A percentile compares a stretch with the other conserved stretches of the same genome.
These are phyloP conservation scores for Chrysanthemum makinoi DNA, from an alignment of 129 eudicot genomes.

Conservation along the genomic window DNA sequence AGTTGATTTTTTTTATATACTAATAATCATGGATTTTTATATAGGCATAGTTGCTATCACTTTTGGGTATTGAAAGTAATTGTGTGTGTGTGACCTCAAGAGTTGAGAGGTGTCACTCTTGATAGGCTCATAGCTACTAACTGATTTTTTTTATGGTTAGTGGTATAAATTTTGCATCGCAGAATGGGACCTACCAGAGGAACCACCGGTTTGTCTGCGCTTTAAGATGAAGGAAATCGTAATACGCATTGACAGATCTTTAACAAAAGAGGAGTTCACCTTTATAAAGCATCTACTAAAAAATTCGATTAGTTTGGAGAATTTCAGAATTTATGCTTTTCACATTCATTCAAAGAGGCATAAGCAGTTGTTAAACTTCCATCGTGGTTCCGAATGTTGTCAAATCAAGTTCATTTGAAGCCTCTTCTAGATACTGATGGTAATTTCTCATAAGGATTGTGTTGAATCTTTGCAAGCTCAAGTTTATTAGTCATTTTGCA, in stretches of 20 bases:
- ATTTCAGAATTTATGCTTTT: slow-evolving; percentile 2
- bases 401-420: slow-evolving; percentile 23
- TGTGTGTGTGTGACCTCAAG: no score
- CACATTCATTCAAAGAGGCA: not conserved
- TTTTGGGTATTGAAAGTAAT: no score
- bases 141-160: no score
- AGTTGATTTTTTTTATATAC: no score
- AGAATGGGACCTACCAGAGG: slow-evolving; percentile 19
- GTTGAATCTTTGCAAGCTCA: no score
- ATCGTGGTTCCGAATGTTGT: slow-evolving; percentile 16
- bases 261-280: slow-evolving; percentile 18
- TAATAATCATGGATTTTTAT: no score
- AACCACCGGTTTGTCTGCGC: slow-evolving; percentile 24
- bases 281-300: slow-evolving; percentile 20
- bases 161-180: no score
- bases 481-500: not conserved
- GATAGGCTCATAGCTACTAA: no score
- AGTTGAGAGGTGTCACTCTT: no score
- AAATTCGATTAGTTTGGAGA: slow-evolving; percentile 2
- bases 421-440: no score
- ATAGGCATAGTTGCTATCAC: no score
- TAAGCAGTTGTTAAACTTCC: slow-evolving; percentile 10
- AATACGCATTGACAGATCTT: slow-evolving; percentile 6
- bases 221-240: slow-evolving; percentile 8
- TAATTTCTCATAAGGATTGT: no score